A percentile compares a stretch with the other conserved stretches of the same genome.
Conservation (phyloP, 2,329 filamentous ascomycete genomes). For the Fusarium hostae region DNA sequence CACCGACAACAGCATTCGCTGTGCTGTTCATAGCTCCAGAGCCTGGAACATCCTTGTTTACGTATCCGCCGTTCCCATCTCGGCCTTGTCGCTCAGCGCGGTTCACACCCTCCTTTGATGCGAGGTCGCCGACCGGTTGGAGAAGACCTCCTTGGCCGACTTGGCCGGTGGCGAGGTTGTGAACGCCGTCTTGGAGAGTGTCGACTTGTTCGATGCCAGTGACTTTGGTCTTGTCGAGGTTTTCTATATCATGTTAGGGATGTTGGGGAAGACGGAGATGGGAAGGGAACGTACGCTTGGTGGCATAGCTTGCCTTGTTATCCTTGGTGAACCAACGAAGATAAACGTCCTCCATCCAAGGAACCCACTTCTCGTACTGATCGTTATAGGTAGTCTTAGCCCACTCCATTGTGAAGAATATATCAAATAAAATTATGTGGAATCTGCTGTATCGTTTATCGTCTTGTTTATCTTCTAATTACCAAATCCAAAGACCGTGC, state of each 20-base stretch:
- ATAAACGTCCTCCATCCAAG: conserved; percentile 80
- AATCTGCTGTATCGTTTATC: conserved; percentile 1
- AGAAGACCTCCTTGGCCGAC: conserved; percentile 75
- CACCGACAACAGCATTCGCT: conserved; percentile 45
- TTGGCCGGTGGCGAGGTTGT: conserved; percentile 71
- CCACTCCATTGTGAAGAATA: conserved; percentile 59
- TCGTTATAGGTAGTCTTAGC: conserved; percentile 72
- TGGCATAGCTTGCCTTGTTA: conserved; percentile 78
- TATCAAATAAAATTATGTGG: background rate
- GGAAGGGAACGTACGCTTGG: conserved; percentile 65
- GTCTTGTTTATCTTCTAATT: background rate
- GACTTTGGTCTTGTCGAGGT: conserved; percentile 75
- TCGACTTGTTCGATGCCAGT: conserved; percentile 75
- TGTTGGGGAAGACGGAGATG: no score
- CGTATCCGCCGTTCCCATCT: conserved; percentile 66
- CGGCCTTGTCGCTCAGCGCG: conserved; percentile 72
- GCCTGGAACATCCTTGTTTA: conserved; percentile 48
- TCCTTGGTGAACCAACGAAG: conserved; percentile 79
- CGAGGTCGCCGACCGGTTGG: conserved; percentile 70
- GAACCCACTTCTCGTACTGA: conserved; percentile 80
- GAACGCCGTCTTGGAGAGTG: conserved; percentile 73
- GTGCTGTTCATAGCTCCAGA: conserved; percentile 43
- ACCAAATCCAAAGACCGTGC: background rate
- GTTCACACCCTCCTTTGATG: conserved; percentile 74
- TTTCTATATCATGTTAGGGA: conserved; percentile 57